Base-by-base conservation (phyloP, 805 yeast genomes). In the Ogataea saltuana region DNA sequence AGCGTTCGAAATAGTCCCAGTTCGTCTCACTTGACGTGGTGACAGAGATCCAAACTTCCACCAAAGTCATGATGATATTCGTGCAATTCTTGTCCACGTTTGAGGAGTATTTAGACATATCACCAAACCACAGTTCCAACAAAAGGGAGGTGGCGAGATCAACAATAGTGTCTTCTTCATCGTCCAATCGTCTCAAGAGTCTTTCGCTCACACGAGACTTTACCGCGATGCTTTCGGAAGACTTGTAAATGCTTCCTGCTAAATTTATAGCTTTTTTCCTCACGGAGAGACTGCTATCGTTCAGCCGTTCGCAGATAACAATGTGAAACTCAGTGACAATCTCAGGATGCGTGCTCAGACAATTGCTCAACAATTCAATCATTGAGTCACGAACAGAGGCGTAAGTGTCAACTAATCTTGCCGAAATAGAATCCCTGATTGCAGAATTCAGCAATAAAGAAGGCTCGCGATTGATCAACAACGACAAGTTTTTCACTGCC, bases 351-450 rank as follows among this genome's bases (percentile, higher is more conserved):
- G 67, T 51, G 2, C 64, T 54, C 29, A 81, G 56, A 42, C 73
- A 77, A 39, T 68, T 71, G 9, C 74, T 72, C 19, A 88, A 62
- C 29, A 88, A 68, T 32, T 86, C 93, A 21, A 88, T 65, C 2
- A 83, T 83, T 0, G 95, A 87, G 53, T 84, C 89, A 45, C 88
- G 72, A 0, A 88, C 91, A 29, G 82, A 73, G 0, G 95, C 80
- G 2, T 88, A 85, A 0, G 74, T 56, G 48, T 85, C 91, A 4
- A 57, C 62, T 28, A 88, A 63, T 34, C 80, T 65, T 8, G 61
- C 66, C 1, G 78, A 65, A 2, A 88, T 67, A 0, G 85, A 70
- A 2, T 63, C 63, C 49, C 73, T 80, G 6, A 88, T 74, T 8
- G 65, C 64, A 1, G 80, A 72, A 2, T 74, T 64, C 1, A 69